Conservation (phyloP, 1,139 yeast genomes). For the Nadsonia commutata region DNA sequence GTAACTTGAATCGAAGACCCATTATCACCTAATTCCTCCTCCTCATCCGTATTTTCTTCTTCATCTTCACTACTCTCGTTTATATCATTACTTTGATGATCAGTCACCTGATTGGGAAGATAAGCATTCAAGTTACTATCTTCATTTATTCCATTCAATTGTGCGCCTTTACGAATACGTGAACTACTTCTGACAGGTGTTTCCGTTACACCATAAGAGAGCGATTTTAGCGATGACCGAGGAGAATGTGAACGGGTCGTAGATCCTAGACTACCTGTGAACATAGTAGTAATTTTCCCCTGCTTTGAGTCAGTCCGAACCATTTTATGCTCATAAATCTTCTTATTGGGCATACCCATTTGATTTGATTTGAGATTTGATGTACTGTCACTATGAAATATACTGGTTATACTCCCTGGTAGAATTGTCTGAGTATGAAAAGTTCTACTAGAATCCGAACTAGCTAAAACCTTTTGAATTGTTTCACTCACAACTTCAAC, state of each 20-base stretch:
- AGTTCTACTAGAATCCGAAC: slow-evolving; percentile 54
- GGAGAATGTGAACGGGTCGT: too few species aligned
- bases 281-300: slow-evolving; percentile 36
- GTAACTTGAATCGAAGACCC: too few species aligned
- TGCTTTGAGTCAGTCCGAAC: slow-evolving; percentile 61
- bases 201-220: too few species aligned
- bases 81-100: too few species aligned
- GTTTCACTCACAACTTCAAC: slow-evolving; percentile 40
- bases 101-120: too few species aligned
- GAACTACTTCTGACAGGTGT: too few species aligned
- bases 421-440: slow-evolving; percentile 52
- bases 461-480: slow-evolving; percentile 37
- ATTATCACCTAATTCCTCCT: background rate
- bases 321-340: slow-evolving; percentile 22
- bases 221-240: too few species aligned
- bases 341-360: slow-evolving; percentile 11
- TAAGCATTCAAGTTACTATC: too few species aligned
- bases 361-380: background rate
- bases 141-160: too few species aligned
- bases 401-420: slow-evolving; percentile 13
- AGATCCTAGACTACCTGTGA: slow-evolving; percentile 14
- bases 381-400: slow-evolving; percentile 1
- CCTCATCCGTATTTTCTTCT: too few species aligned
- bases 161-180: too few species aligned
- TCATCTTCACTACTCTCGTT: too few species aligned